These are phyloP conservation scores for Cyclocybe aegerita DNA, from an alignment of 768 basidiomycete genomes.

Conservation along the genomic window DNA sequence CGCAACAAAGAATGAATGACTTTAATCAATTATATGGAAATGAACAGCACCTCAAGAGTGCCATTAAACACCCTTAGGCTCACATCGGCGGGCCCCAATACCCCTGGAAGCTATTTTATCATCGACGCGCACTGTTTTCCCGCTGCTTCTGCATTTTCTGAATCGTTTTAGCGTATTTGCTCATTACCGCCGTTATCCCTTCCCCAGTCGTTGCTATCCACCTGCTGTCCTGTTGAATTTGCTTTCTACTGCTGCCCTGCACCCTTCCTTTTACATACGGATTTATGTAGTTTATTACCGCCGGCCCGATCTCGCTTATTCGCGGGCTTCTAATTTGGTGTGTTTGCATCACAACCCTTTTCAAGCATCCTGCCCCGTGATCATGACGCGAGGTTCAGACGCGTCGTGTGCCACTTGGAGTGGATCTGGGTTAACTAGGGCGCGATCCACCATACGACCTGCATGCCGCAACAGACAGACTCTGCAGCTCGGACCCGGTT, in stretches of 20 bases:
- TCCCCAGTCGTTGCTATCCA: neutral
- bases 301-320: constrained; percentile 3
- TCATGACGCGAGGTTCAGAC: neutral
- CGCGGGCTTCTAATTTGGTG: constrained; percentile 9
- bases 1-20: constrained; percentile 14
- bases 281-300: constrained; percentile 9
- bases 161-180: no score
- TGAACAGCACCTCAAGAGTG: constrained; percentile 5
- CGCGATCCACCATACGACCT: neutral
- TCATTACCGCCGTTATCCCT: neutral
- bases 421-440: no score
- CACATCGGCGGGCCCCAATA: no score
- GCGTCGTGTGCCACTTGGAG: neutral
- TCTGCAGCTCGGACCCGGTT: constrained; percentile 45
- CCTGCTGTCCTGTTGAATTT: constrained; percentile 1
- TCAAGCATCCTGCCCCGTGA: neutral
- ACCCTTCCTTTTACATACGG: constrained; percentile 4
- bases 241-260: neutral
- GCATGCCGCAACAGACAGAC: constrained; percentile 52
- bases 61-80: no score
- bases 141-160: no score
- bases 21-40: constrained; percentile 1
- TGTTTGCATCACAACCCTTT: neutral
- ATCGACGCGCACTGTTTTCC: no score
- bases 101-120: no score